phyloP scores from a whole-genome alignment of 2,329 filamentous ascomycete species.

The Pseudogymnoascus destructans region DNA sequence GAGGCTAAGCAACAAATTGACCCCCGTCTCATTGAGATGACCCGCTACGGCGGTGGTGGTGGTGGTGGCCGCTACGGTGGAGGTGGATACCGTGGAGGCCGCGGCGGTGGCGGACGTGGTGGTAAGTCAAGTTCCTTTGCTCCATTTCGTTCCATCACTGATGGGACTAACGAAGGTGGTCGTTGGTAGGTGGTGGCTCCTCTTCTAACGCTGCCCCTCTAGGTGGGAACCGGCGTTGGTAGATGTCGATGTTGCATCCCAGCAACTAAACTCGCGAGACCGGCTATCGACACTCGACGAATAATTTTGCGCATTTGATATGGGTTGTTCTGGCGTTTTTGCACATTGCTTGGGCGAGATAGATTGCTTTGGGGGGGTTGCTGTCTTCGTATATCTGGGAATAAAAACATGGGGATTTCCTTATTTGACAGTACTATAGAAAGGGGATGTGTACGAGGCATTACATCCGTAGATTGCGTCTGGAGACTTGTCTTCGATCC shows the following conservation, averaged over 20 bases:
- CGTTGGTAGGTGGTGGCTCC: constrained; percentile 35
- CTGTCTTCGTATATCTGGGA: neutral
- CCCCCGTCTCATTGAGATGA: constrained; percentile 90
- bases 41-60: constrained; percentile 76
- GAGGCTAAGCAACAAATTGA: constrained; percentile 98
- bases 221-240: constrained; percentile 44
- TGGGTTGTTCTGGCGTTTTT: constrained; percentile 7
- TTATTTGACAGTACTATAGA: neutral
- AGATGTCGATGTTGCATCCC: constrained; percentile 20
- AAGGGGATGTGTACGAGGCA: neutral
- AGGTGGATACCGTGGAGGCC: constrained; percentile 44
- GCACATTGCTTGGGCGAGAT: constrained; percentile 3
- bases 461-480: neutral
- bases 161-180: constrained; percentile 27
- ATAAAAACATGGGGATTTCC: neutral
- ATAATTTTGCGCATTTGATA: constrained; percentile 8
- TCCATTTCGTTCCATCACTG: constrained; percentile 24
- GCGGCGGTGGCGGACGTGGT: constrained; percentile 31
- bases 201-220: constrained; percentile 45
- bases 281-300: neutral
- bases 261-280: neutral
- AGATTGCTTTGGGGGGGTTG: constrained; percentile 8
- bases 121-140: constrained; percentile 14
- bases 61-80: constrained; percentile 62
- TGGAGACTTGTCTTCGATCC: neutral